Evolutionary conservation across 768 basidiomycete genomes (phyloP).

Genomic region (Russula brevipes): DNA sequence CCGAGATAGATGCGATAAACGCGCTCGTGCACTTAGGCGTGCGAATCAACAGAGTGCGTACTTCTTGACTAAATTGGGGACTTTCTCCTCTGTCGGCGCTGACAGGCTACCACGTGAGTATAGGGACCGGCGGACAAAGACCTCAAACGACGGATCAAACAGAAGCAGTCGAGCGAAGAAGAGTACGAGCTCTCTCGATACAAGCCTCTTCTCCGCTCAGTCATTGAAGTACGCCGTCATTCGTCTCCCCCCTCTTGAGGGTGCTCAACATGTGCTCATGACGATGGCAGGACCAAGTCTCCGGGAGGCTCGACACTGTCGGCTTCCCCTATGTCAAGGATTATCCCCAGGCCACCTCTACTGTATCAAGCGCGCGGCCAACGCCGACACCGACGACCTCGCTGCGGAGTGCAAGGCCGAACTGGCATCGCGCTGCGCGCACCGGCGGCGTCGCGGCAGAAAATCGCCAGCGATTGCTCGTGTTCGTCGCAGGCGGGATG

Average conservation of each 20-base stretch:
- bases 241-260: neutral
- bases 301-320: conserved; percentile 67
- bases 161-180: conserved; percentile 69
- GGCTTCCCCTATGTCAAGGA: conserved; percentile 91
- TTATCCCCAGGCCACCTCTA: conserved; percentile 49
- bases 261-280: neutral
- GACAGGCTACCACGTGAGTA: neutral
- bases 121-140: conserved; percentile 76
- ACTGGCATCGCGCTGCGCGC: conserved; percentile 78
- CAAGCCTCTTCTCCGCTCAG: conserved; percentile 72
- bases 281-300: conserved; percentile 68
- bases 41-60: conserved; percentile 72
- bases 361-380: conserved; percentile 48
- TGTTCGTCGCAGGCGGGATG: conserved; percentile 93
- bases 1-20: conserved; percentile 93
- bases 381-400: conserved; percentile 47
- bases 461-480: conserved; percentile 70
- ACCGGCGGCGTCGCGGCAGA: conserved; percentile 39
- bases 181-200: conserved; percentile 96
- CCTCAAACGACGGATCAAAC: conserved; percentile 75
- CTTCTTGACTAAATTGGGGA: neutral
- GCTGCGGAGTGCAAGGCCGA: conserved; percentile 82
- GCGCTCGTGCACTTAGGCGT: conserved; percentile 77
- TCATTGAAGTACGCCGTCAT: conserved; percentile 63
- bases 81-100: neutral